These are phyloP conservation scores for Phanerochaete sordida DNA, from an alignment of 768 basidiomycete genomes.

Conservation along the genomic window DNA sequence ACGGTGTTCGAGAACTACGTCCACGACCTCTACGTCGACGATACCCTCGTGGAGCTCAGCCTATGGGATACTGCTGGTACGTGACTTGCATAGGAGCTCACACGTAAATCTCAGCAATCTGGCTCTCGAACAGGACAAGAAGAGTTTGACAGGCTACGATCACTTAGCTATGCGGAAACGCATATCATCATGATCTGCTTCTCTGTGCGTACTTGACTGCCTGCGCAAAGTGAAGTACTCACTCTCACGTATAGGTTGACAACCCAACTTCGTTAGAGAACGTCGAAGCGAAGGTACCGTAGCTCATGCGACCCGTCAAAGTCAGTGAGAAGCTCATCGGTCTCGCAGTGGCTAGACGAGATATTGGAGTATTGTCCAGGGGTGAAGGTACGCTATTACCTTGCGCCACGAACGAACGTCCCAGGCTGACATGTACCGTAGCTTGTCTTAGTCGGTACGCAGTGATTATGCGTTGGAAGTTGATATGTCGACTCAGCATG, in stretches of 20 bases:
- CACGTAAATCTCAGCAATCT: constrained; percentile 23
- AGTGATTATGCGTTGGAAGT: constrained; percentile 7
- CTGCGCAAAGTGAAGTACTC: constrained; percentile 5
- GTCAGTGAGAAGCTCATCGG: neutral
- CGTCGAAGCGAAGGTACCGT: constrained; percentile 80
- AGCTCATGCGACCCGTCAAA: neutral
- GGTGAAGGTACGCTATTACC: constrained; percentile 64
- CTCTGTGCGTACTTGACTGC: constrained; percentile 52
- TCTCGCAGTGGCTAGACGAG: constrained; percentile 84
- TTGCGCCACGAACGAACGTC: neutral
- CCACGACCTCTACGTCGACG: constrained; percentile 84
- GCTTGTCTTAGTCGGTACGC: constrained; percentile 88
- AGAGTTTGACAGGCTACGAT: constrained; percentile 91
- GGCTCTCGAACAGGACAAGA: constrained; percentile 68
- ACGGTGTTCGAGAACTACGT: constrained; percentile 99
- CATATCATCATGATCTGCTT: constrained; percentile 97
- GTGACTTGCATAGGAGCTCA: constrained; percentile 16
- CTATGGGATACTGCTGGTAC: constrained; percentile 97
- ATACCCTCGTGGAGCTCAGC: constrained; percentile 84
- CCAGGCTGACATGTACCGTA: no score
- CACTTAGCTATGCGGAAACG: constrained; percentile 95
- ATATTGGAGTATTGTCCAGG: constrained; percentile 91
- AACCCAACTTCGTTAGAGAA: constrained; percentile 95
- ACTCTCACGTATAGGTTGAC: constrained; percentile 57
- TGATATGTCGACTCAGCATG: neutral